Evolutionary conservation across 2,329 filamentous ascomycete genomes (phyloP).

Genomic region (Colletotrichum lindemuthianum): DNA sequence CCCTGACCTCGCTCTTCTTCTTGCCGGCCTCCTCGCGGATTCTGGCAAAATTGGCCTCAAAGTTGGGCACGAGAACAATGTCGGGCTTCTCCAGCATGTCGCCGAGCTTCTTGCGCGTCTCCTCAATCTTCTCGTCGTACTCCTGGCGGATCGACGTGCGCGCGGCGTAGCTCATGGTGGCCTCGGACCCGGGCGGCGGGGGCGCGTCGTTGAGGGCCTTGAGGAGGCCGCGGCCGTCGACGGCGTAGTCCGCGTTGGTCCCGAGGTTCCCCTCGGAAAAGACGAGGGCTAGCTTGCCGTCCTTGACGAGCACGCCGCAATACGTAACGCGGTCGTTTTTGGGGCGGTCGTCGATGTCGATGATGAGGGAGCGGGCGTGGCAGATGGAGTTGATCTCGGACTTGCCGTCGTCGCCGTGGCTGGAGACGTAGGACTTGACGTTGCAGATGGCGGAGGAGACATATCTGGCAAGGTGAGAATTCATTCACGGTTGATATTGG

Average conservation of each 20-base stretch:
- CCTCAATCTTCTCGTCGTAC: conserved; percentile 55
- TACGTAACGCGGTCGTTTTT: conserved; percentile 53
- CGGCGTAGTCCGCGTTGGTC: conserved; percentile 54
- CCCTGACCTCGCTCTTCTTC: conserved; percentile 43
- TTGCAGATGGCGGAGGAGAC: conserved; percentile 52
- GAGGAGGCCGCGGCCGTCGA: conserved; percentile 49
- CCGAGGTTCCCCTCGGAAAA: conserved; percentile 56
- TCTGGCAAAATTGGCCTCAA: conserved; percentile 54
- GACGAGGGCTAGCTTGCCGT: conserved; percentile 56
- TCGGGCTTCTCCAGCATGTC: conserved; percentile 49
- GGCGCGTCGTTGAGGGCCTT: conserved; percentile 58
- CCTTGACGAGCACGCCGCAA: conserved; percentile 54
- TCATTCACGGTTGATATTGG: neutral
- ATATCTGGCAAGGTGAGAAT: conserved; percentile 49
- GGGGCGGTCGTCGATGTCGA: conserved; percentile 55
- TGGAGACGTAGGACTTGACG: conserved; percentile 50
- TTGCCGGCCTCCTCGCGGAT: conserved; percentile 47
- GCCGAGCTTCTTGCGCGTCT: conserved; percentile 49
- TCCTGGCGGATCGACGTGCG: conserved; percentile 54
- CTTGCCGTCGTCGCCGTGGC: conserved; percentile 50
- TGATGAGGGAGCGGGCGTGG: conserved; percentile 53
- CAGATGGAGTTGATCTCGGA: conserved; percentile 60
- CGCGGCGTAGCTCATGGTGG: conserved; percentile 52
- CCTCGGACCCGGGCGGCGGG: conserved; percentile 39
- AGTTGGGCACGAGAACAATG: conserved; percentile 59